Evolutionary conservation across 495 filamentous ascomycete genomes (phyloP).

Genomic region (Jackrogersella minutella): DNA sequence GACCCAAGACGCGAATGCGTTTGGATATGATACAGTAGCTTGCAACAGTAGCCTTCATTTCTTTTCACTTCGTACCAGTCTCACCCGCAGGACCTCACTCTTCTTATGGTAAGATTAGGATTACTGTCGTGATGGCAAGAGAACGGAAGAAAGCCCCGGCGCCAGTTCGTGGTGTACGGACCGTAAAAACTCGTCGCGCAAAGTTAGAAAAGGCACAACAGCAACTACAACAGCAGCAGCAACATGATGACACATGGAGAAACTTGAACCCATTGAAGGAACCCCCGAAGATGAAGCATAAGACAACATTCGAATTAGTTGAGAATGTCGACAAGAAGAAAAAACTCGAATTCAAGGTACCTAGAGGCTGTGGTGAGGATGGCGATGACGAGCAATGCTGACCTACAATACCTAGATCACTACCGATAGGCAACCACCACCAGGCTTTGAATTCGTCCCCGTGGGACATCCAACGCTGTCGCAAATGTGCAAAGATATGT

Average conservation of each 20-base stretch:
- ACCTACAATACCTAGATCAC: conserved; percentile 55
- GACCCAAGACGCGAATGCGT: conserved; percentile 16
- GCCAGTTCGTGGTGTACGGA: conserved; percentile 30
- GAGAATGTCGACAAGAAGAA: conserved; percentile 66
- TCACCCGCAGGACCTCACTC: conserved; percentile 23
- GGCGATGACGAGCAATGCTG: conserved; percentile 33
- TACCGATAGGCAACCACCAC: conserved; percentile 61
- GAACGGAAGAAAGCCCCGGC: conserved; percentile 45
- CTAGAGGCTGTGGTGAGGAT: conserved; percentile 20
- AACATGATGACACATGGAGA: conserved; percentile 33
- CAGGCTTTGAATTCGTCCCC: conserved; percentile 86
- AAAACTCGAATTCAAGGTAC: conserved; percentile 61
- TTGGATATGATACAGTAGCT: conserved; percentile 39
- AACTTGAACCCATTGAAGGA: conserved; percentile 42
- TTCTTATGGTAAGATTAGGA: conserved; percentile 45
- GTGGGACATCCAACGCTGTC: conserved; percentile 80
- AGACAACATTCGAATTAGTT: conserved; percentile 62
- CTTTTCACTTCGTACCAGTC: conserved; percentile 35
- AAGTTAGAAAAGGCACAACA: conserved; percentile 38
- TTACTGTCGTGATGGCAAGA: conserved; percentile 42
- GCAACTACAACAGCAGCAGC: conserved; percentile 19
- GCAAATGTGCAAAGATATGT: conserved; percentile 79
- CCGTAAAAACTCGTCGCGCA: conserved; percentile 32
- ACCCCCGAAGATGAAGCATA: conserved; percentile 55
- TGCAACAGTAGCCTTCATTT: conserved; percentile 35